These are phyloP conservation scores for Pisolithus tinctorius DNA, from an alignment of 768 basidiomycete genomes.

Conservation along the genomic window DNA sequence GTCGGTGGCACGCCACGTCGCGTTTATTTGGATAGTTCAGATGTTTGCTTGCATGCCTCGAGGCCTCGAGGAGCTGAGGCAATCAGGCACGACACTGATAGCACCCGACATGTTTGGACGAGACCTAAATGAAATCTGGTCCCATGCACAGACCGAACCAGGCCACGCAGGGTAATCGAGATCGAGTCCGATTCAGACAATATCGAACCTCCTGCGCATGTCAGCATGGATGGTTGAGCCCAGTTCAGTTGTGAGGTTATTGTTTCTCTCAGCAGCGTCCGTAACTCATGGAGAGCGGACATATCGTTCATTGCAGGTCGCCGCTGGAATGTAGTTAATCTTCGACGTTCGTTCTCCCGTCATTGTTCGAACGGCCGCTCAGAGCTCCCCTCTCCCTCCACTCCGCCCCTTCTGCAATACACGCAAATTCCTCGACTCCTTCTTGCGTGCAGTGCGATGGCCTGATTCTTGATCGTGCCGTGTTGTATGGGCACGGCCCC, in stretches of 20 bases:
- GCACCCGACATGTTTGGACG: not conserved
- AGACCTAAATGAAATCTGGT: slow-evolving; percentile 1
- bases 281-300: not conserved
- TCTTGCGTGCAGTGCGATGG: not conserved
- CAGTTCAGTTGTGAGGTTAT: not conserved
- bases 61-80: slow-evolving; percentile 5
- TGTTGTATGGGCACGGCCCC: not conserved
- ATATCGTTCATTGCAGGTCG: not conserved
- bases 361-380: not conserved
- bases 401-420: not conserved
- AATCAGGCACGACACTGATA: slow-evolving; percentile 1
- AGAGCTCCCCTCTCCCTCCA: not conserved
- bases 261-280: not conserved
- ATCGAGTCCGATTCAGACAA: not conserved
- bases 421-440: not conserved
- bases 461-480: not conserved
- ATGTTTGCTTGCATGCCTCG: not conserved
- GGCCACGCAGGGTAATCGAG: not conserved
- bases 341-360: not conserved
- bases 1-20: not conserved
- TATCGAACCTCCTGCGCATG: not conserved
- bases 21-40: not conserved
- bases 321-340: not conserved
- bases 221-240: not conserved
- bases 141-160: not conserved